Evolutionary conservation across 2,329 filamentous ascomycete species (phyloP).

Genomic region (Colletotrichum sansevieriae): DNA sequence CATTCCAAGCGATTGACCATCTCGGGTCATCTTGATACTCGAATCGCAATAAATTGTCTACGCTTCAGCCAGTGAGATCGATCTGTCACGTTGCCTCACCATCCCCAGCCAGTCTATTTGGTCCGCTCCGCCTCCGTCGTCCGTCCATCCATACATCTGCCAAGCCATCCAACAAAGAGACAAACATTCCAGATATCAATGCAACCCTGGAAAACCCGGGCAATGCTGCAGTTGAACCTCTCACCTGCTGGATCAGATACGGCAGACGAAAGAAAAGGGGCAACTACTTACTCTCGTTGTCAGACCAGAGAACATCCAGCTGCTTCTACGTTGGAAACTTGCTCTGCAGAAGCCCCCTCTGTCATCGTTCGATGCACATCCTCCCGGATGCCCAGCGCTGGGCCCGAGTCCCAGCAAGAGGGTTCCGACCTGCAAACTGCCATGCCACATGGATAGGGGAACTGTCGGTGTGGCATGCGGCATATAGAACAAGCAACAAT

Average conservation of each 20-base stretch:
- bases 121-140: not conserved
- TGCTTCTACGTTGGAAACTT: not conserved
- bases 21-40: not conserved
- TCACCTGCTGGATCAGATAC: slow-evolving; percentile 10
- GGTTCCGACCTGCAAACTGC: slow-evolving; percentile 33
- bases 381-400: slow-evolving; percentile 21
- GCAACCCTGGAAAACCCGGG: slow-evolving; percentile 14
- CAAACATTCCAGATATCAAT: slow-evolving; percentile 25
- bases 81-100: not conserved
- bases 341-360: not conserved
- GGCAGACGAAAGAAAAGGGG: slow-evolving; percentile 13
- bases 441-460: slow-evolving; percentile 22
- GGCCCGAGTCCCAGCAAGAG: slow-evolving; percentile 12
- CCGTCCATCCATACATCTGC: not conserved
- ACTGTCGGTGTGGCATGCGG: slow-evolving; percentile 11
- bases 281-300: not conserved
- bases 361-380: slow-evolving; percentile 25
- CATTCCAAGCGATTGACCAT: too few species aligned
- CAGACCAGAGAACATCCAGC: not conserved
- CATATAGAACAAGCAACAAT: slow-evolving; percentile 11
- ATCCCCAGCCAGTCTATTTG: too few species aligned
- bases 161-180: slow-evolving; percentile 21
- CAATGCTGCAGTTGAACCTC: slow-evolving; percentile 2
- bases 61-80: not conserved
- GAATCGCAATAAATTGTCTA: not conserved